A percentile compares a stretch with the other conserved stretches of the same genome.
These are phyloP conservation scores for Pichia sp. DNA, from an alignment of 1,139 yeast genomes.

Conservation along the genomic window DNA sequence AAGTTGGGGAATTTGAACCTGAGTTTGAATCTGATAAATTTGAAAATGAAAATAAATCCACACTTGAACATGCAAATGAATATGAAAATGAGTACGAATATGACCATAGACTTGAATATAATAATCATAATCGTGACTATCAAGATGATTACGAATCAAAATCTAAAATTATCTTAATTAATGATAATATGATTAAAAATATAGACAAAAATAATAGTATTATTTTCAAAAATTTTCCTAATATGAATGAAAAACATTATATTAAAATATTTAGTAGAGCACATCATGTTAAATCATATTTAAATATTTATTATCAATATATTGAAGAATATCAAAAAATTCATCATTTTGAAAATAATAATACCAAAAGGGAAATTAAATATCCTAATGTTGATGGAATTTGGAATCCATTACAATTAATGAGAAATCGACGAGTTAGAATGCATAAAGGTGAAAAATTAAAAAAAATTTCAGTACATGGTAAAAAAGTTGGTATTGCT, in stretches of 20 bases:
- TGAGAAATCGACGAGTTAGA: constrained; percentile 59
- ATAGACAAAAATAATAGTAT: too few species aligned
- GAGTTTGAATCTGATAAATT: too few species aligned
- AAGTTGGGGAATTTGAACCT: too few species aligned
- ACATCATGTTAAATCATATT: constrained; percentile 44
- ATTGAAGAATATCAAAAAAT: constrained; percentile 30
- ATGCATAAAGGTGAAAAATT: constrained; percentile 38
- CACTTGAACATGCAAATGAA: too few species aligned
- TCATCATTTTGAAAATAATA: constrained; percentile 20
- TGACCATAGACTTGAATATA: too few species aligned
- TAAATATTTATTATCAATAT: constrained; percentile 46
- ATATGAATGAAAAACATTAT: constrained; percentile 30
- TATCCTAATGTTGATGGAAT: constrained; percentile 55
- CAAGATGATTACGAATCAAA: too few species aligned
- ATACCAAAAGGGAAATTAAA: constrained; percentile 25
- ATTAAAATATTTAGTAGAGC: constrained; percentile 33
- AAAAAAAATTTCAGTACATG: constrained; percentile 11
- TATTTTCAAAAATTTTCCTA: constrained; percentile 3
- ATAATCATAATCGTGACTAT: too few species aligned
- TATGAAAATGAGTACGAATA: too few species aligned
- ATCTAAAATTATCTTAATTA: too few species aligned
- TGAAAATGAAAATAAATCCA: too few species aligned
- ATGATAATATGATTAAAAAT: background rate
- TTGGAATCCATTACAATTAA: constrained; percentile 75
- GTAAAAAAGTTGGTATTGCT: constrained; percentile 6